Evolutionary conservation across 2,329 filamentous ascomycete species (phyloP), one percentile per base, ranked within the genome.

Genomic region (Coleophoma cylindrospora): DNA sequence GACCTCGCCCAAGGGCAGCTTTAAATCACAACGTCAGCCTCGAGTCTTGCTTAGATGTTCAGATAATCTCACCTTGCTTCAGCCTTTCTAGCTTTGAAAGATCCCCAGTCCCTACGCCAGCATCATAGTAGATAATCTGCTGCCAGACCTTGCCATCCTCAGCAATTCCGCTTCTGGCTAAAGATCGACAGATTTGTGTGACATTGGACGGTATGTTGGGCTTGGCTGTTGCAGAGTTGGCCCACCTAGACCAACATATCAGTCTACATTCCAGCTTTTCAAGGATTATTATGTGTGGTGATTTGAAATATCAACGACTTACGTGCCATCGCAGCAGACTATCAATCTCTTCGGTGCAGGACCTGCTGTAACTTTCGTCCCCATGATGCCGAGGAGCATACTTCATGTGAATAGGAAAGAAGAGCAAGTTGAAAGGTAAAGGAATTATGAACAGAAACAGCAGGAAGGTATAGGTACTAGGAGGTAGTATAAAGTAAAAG

Each of bases 101-200:
- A 33, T 44, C 41, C 1, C 41, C 41, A 22, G 41, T 44, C 4
- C 41, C 41, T 3, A 44, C 27, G 2, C 41, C 41, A 7, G 41
- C 41, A 44, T 44, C 41, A 33, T 44, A 44, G n/a, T 32, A 44
- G 19, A 44, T n/a, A 11, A 44, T 44, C 41, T 44, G 41, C 12
- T 22, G 22, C 21, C 21, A 27, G 32, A 14, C 10, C n/a, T 22
- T 44, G n/a, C 41, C 41, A 33, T 44, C 41, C 14, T 27, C 32
- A 3, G 7, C 41, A 32, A 21, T 21, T 11, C 41, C 41, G 32
- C 27, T 32, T 33, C n/a, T 22, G 1, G 41, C 41, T 12, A 44
- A 11, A 6, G 41, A 44, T 12, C 41, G 41, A 33, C 41, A 44
- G 10, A 44, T 44, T 44, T 44, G 41, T 32, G 41, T 44, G 6